Evolutionary conservation across 768 basidiomycete genomes (phyloP).

Genomic region (Cystobasidium tubakii): DNA sequence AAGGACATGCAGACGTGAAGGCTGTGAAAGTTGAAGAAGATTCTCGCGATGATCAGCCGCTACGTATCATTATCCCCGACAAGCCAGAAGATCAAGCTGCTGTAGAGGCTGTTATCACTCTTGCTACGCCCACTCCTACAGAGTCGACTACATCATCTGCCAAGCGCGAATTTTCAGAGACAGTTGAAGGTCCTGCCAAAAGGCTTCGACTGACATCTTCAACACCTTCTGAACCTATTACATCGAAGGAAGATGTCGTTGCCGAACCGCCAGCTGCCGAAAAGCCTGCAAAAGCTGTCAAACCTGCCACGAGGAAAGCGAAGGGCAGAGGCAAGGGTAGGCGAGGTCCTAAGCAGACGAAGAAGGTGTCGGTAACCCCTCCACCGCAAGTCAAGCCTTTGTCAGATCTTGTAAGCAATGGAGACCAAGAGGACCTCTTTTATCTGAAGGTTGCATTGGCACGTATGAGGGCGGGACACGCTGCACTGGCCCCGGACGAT

Average conservation of each 20-base stretch:
- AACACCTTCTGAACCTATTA: neutral
- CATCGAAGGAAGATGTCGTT: neutral
- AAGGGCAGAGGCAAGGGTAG: neutral
- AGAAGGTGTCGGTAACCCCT: neutral
- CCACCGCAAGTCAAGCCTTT: neutral
- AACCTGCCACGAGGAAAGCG: neutral
- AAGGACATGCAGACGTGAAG: neutral
- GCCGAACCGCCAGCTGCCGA: neutral
- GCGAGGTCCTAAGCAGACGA: neutral
- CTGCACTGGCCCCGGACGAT: constrained; percentile 27
- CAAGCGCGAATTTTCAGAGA: neutral
- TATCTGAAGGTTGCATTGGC: constrained; percentile 45
- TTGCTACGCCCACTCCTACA: neutral
- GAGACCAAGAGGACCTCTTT: constrained; percentile 50
- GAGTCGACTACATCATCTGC: neutral
- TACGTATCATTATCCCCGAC: neutral
- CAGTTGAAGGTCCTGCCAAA: neutral
- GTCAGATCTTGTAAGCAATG: neutral
- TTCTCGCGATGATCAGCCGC: neutral
- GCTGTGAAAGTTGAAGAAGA: no score
- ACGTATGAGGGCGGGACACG: constrained; percentile 39
- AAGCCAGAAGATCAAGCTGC: neutral
- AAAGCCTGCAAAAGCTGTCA: neutral
- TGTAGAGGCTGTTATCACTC: neutral
- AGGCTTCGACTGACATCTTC: neutral